Conservation (phyloP, 2,329 filamentous ascomycete genomes). For the Drechslerella coelobrocha region DNA sequence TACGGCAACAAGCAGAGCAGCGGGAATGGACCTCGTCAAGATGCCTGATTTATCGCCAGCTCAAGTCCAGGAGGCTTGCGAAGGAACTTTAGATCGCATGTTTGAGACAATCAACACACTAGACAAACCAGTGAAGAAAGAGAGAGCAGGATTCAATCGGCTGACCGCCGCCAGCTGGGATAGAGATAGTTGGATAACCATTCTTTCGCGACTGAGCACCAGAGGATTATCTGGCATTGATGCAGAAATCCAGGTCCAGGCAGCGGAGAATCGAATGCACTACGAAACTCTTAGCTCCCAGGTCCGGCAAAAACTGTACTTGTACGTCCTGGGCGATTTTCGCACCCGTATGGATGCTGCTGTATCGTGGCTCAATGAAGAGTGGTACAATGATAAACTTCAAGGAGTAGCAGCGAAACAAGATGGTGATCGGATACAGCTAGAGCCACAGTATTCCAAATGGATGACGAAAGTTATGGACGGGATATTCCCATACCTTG, state of each 20-base stretch:
- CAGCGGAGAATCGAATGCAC: conserved; percentile 56
- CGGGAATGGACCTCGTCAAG: conserved; percentile 51
- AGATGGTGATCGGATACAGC: conserved; percentile 60
- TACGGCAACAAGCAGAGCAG: conserved; percentile 65
- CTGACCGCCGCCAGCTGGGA: conserved; percentile 84
- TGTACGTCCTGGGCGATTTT: conserved; percentile 91
- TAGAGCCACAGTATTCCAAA: conserved; percentile 73
- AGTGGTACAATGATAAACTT: conserved; percentile 92
- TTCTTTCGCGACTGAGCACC: conserved; percentile 84
- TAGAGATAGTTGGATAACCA: conserved; percentile 86
- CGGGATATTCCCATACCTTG: conserved; percentile 87
- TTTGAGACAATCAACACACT: conserved; percentile 77
- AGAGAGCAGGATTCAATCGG: conserved; percentile 77
- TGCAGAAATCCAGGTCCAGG: conserved; percentile 66
- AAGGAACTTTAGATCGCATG: conserved; percentile 75
- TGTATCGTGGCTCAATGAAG: conserved; percentile 92
- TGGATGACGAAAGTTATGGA: conserved; percentile 84
- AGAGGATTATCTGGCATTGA: conserved; percentile 71
- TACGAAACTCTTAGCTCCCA: conserved; percentile 66
- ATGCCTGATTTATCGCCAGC: conserved; percentile 76
- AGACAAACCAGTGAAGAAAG: conserved; percentile 70
- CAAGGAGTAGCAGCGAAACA: conserved; percentile 59
- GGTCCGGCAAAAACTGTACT: conserved; percentile 81
- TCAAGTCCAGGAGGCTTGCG: conserved; percentile 75
- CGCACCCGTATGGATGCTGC: conserved; percentile 86